Percentiles rank a stretch among this genome's conserved stretches.
Evolutionary conservation across 768 basidiomycete genomes (phyloP).

Genomic region (Phlebiopsis gigantea): DNA sequence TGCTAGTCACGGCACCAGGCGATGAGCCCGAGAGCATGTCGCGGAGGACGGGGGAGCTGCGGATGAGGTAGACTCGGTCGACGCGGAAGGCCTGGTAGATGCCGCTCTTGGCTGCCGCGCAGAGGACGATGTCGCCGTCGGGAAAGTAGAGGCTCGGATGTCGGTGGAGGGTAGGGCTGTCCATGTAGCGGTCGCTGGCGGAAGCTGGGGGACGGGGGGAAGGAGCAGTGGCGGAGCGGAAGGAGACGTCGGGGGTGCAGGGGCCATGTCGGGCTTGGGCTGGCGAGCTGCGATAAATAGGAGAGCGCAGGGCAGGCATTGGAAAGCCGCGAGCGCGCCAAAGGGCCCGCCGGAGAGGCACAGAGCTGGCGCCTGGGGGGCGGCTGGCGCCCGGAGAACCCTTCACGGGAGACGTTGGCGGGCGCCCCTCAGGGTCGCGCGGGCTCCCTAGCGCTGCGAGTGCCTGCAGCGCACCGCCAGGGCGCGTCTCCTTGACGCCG

Average conservation of each 20-base stretch:
- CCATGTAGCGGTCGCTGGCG: neutral
- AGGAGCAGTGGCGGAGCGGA: neutral
- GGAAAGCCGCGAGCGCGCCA: slow-evolving; percentile 1
- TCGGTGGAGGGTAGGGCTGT: slow-evolving; percentile 3
- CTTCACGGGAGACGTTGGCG: neutral
- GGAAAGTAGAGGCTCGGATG: slow-evolving; percentile 9
- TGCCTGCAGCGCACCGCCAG: no score
- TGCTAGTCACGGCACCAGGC: neutral
- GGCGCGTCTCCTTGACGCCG: neutral
- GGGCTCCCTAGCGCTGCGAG: no score
- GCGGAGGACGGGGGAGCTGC: slow-evolving; percentile 13
- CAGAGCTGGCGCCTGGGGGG: neutral
- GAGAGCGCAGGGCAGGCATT: neutral
- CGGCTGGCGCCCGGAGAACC: neutral
- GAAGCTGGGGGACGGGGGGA: neutral
- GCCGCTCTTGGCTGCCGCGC: neutral
- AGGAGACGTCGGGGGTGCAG: neutral
- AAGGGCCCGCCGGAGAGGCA: neutral
- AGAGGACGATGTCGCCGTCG: slow-evolving; percentile 14
- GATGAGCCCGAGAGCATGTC: slow-evolving; percentile 10
- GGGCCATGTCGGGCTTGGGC: neutral
- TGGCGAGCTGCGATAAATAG: neutral
- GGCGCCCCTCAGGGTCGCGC: neutral
- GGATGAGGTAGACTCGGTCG: slow-evolving; percentile 10
- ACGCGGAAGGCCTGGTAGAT: slow-evolving; percentile 8